These are phyloP conservation scores for Adansonia grandidieri DNA, from an alignment of 441 rosid genomes.

Conservation along the genomic window DNA sequence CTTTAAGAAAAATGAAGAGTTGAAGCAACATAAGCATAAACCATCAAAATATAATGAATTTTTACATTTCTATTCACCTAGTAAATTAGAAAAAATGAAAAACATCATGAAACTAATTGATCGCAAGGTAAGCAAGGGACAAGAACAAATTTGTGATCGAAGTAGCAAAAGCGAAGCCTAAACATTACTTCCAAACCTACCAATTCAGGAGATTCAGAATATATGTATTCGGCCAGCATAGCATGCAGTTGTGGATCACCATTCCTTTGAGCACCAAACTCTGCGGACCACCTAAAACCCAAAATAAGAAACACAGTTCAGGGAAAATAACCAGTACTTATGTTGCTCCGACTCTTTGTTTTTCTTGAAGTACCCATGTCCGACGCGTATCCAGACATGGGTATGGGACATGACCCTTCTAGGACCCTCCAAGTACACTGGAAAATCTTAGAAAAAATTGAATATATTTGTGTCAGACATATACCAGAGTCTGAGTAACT, in stretches of 20 bases:
- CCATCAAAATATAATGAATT: too few relatives aligned
- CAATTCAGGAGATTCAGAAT: constrained; percentile 87
- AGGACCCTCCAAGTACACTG: too few relatives aligned
- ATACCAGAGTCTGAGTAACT: too few relatives aligned
- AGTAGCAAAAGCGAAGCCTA: background rate
- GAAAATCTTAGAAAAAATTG: too few relatives aligned
- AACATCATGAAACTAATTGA: constrained; percentile 2
- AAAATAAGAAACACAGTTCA: constrained; percentile 16
- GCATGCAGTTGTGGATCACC: constrained; percentile 80
- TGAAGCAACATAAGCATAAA: too few relatives aligned
- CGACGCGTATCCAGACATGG: too few relatives aligned
- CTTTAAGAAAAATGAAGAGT: too few relatives aligned
- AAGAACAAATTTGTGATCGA: background rate
- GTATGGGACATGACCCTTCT: too few relatives aligned
- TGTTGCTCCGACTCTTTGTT: too few relatives aligned
- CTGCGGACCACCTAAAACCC: constrained; percentile 81
- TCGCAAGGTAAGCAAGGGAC: background rate
- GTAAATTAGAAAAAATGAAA: background rate
- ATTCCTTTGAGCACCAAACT: constrained; percentile 66
- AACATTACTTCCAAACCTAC: constrained; percentile 48
- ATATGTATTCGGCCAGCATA: constrained; percentile 88
- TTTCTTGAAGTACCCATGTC: too few relatives aligned
- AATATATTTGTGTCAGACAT: too few relatives aligned
- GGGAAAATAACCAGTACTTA: background rate
- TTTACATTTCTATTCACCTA: background rate